phyloP scores from a whole-genome alignment of 2,329 filamentous ascomycete genomes.

The Huntiella savannae region DNA sequence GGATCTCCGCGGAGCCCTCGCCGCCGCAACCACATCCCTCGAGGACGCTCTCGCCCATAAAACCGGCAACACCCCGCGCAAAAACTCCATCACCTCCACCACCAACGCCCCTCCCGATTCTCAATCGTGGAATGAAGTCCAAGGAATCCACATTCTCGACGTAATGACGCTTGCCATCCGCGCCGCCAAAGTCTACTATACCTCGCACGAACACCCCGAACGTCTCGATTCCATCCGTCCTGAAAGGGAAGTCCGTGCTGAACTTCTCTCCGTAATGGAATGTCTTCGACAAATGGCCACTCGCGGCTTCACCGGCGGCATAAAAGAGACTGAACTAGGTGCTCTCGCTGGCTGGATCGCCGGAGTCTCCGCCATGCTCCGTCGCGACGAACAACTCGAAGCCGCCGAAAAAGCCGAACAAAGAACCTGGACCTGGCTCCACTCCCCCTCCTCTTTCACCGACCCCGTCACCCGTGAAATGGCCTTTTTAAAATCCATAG shows the following conservation, averaged over 20 bases:
- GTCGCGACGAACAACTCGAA: slow-evolving; percentile 59
- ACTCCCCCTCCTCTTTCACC: slow-evolving; percentile 47
- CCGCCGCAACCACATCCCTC: slow-evolving; percentile 49
- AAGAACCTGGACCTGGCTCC: slow-evolving; percentile 62
- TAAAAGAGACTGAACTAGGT: slow-evolving; percentile 59
- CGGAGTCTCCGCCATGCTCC: slow-evolving; percentile 57
- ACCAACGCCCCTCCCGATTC: slow-evolving; percentile 25
- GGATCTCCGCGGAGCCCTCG: slow-evolving; percentile 46
- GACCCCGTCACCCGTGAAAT: slow-evolving; percentile 59
- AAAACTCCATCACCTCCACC: slow-evolving; percentile 16
- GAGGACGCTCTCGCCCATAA: slow-evolving; percentile 29
- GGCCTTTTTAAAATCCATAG: slow-evolving; percentile 62
- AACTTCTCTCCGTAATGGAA: slow-evolving; percentile 73
- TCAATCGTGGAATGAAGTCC: slow-evolving; percentile 57
- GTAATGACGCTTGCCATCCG: slow-evolving; percentile 88
- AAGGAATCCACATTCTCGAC: slow-evolving; percentile 82
- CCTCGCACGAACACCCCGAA: slow-evolving; percentile 71
- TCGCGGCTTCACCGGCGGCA: slow-evolving; percentile 66
- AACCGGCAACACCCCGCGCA: slow-evolving; percentile 11
- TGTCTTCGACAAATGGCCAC: slow-evolving; percentile 81
- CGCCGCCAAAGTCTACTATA: slow-evolving; percentile 92
- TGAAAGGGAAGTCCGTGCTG: slow-evolving; percentile 67
- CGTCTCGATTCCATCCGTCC: slow-evolving; percentile 72
- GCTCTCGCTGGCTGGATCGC: slow-evolving; percentile 63
- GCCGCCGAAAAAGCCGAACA: slow-evolving; percentile 50